phyloP scores from a whole-genome alignment of 1,284 basidiomycete genomes.

The Apiotrichum montevideense region DNA sequence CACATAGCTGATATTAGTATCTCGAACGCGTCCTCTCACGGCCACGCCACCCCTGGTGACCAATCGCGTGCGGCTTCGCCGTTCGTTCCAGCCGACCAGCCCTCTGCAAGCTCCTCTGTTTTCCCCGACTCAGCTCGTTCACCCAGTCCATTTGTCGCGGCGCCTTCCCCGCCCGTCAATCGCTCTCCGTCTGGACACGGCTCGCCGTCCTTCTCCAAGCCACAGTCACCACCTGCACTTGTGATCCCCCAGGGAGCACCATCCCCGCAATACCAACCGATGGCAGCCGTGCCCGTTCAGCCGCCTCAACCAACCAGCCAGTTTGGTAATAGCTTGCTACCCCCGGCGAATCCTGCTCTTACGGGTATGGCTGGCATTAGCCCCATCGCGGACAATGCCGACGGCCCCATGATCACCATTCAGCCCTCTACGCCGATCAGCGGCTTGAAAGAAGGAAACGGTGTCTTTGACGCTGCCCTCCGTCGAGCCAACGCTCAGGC shows the following conservation, averaged over 20 bases:
- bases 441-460: conserved; percentile 39
- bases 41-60: conserved; percentile 6
- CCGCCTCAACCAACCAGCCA: conserved; percentile 1
- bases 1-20: conserved; percentile 16
- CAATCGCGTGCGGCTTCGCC: conserved; percentile 15
- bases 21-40: conserved; percentile 26
- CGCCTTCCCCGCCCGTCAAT: conserved; percentile 19
- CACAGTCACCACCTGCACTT: conserved; percentile 44
- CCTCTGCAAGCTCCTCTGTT: conserved; percentile 1
- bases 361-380: conserved; percentile 45
- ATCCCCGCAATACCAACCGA: conserved; percentile 19
- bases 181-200: conserved; percentile 14
- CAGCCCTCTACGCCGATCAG: conserved; percentile 48
- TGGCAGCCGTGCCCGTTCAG: neutral
- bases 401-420: conserved; percentile 47
- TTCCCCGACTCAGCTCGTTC: conserved; percentile 25
- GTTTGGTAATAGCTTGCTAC: conserved; percentile 26
- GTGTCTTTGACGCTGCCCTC: conserved; percentile 42
- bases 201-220: conserved; percentile 40
- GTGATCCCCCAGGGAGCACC: conserved; percentile 38
- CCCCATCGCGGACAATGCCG: conserved; percentile 41
- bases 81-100: conserved; percentile 8
- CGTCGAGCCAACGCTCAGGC: conserved; percentile 22
- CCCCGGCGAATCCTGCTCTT: conserved; percentile 38
- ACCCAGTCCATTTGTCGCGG: conserved; percentile 23